Evolutionary conservation across 2,329 filamentous ascomycete species (phyloP).

Genomic region (Furcasterigmium sp.): DNA sequence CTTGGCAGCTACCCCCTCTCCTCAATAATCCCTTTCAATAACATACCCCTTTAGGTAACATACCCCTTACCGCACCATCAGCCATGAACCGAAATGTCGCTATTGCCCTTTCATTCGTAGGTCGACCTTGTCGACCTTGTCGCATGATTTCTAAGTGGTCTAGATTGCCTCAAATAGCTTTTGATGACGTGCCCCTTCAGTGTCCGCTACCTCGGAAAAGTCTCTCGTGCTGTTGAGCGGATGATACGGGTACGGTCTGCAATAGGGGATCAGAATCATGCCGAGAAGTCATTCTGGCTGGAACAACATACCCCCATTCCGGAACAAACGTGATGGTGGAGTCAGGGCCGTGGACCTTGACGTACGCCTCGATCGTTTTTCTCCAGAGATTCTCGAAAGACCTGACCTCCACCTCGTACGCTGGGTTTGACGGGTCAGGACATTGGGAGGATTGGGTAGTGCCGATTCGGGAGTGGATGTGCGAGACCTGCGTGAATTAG

Average conservation of each 20-base stretch:
- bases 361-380: constrained; percentile 8
- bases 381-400: constrained; percentile 24
- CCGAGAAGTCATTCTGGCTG: too few species aligned
- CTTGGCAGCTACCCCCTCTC: too few species aligned
- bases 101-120: too few species aligned
- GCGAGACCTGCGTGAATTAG: constrained; percentile 21
- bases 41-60: too few species aligned
- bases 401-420: constrained; percentile 19
- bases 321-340: constrained; percentile 5
- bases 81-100: too few species aligned
- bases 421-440: constrained; percentile 23
- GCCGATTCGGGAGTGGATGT: constrained; percentile 27
- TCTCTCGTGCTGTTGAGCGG: constrained; percentile 12
- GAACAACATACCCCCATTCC: constrained; percentile 8
- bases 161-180: constrained; percentile 12
- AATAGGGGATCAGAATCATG: not conserved
- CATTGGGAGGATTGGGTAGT: constrained; percentile 30
- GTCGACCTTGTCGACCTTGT: too few species aligned
- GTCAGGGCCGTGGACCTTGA: constrained; percentile 2
- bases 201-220: constrained; percentile 17
- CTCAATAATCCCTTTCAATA: too few species aligned
- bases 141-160: too few species aligned
- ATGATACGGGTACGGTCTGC: constrained; percentile 19
- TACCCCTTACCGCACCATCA: too few species aligned
- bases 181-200: constrained; percentile 16